Base-by-base conservation (phyloP, 345 rosid genomes). In the Lepidium didymum region DNA sequence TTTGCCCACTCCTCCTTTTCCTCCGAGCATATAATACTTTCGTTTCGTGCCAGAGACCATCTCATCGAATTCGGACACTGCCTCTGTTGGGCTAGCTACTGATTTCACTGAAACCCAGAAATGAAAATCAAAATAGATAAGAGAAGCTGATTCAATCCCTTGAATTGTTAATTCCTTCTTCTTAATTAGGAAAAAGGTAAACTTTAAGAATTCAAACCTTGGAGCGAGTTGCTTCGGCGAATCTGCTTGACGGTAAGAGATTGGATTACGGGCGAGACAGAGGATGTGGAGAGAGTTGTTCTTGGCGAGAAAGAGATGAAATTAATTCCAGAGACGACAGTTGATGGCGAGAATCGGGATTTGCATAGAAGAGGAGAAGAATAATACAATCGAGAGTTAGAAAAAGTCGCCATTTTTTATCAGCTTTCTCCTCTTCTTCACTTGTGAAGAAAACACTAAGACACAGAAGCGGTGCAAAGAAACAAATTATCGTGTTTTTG, bases 1-100 rank as follows among this genome's bases (percentile, higher is more conserved):
- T 85, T 94, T 91, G 36, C 99, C 97, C 7, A 94, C 99, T 74
- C 99, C 99, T 64, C 99, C 97, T 78, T 94, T 94, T 16, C 99
- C 97, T 37, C 99, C 99, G 6, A 94, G 90, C 90, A 94, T 79
- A 81, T 89, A 94, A 80, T 87, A 94, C 87, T 91, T 91, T n/a
- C 96, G 79, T 73, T 79, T 75, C 15, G 90, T 91, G 27, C 91
- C 95, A 13, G 86, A 68, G 56, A 86, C 86, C 99, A 91, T 91
- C 63, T 91, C 97, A 47, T 89, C 95, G 72, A 94, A 94, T 35
- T 86, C 93, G 8, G 93, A 77, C 38, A 77, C 69, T 6, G 80
- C 69, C 81, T 89, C 97, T n/a, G 87, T 67, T 19, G 97, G 84
- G 53, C 87, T 86, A 69, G 88, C 93, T 73, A 91, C 93, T 41